phyloP scores from a whole-genome alignment of 1,284 basidiomycete species.

The Omphalotus olearius region DNA sequence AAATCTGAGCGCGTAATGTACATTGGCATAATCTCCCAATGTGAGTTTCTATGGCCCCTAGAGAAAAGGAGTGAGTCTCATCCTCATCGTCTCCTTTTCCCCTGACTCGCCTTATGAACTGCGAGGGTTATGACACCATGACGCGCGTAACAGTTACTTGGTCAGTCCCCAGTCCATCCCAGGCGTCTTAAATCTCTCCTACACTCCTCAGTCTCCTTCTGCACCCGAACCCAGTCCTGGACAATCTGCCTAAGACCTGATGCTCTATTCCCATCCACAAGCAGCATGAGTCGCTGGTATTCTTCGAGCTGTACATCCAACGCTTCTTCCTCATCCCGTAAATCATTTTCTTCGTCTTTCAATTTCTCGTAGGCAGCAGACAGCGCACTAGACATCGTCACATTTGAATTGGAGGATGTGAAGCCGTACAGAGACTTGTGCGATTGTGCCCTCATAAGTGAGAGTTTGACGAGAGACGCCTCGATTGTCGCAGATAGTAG shows the following conservation, averaged over 20 bases:
- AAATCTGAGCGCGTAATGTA: too few relatives aligned
- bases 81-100: too few relatives aligned
- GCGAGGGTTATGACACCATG: too few relatives aligned
- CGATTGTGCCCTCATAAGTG: constrained; percentile 36
- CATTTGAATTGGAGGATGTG: constrained; percentile 15
- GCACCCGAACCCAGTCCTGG: constrained; percentile 43
- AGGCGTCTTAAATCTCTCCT: constrained; percentile 40
- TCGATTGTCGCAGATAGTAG: constrained; percentile 41
- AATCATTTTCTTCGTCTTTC: constrained; percentile 29
- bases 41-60: too few relatives aligned
- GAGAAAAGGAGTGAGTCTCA: too few relatives aligned
- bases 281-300: constrained; percentile 35
- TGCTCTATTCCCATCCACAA: constrained; percentile 33
- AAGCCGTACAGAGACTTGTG: constrained; percentile 36
- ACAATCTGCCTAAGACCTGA: constrained; percentile 42
- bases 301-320: constrained; percentile 38
- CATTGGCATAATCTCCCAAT: too few relatives aligned
- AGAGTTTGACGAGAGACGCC: constrained; percentile 42
- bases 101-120: too few relatives aligned
- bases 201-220: constrained; percentile 46
- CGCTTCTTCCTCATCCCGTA: constrained; percentile 31
- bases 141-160: too few relatives aligned
- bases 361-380: constrained; percentile 29
- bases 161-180: constrained; percentile 44
- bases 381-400: constrained; percentile 31